Base-by-base conservation (phyloP, 2,329 filamentous ascomycete genomes). In the Trichoderma hamatum region DNA sequence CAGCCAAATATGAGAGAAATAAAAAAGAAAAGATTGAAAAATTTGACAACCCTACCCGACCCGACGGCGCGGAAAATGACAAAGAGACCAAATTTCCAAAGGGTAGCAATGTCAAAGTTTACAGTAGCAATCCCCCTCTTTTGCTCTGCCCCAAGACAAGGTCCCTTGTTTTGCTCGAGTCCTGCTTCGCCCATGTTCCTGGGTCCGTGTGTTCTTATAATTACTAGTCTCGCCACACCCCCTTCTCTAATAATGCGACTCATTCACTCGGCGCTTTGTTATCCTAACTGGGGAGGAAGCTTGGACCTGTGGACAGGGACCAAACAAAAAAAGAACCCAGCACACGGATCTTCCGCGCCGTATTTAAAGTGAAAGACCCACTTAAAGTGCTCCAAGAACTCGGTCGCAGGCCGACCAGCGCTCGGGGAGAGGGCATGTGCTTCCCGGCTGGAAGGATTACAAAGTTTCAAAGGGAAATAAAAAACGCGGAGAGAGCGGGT, bases 41-140 rank as follows among this genome's bases (percentile, higher is more conserved):
- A 24, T 21, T 21, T 21, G 21, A 49, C 46, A 49, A 49, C 21
- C 34, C 16, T 6, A 58, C 30, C n/a, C 34, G 36, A 34, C 34
- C 51, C 62, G 26, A 46, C 36, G 26, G 51, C 26, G n/a, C 28
- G 63, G 28, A 52, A 66, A 58, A 66, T 56, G 43, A 55, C 16
- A 36, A 32, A 24, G 13, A 16, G 39, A 52, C 19, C 26, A 26
- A 54, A 54, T 54, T 64, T 54, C 13, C 49, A 54, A 54, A 49
- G 46, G 9, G 46, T 49, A 49, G 46, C 46, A 24, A 11, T 49
- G 46, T 21, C 46, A 21, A 49, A 49, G 39, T 9, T 24, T 24
- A 49, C 21, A 24, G 46, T 49, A 13, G 46, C 46, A 49, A 21
- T 49, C 9, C 46, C 10, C n/a, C 46, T 49, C 46, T 24, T 24